Conservation (phyloP, 2,329 filamentous ascomycete species). For the Biscogniauxia sp. region DNA sequence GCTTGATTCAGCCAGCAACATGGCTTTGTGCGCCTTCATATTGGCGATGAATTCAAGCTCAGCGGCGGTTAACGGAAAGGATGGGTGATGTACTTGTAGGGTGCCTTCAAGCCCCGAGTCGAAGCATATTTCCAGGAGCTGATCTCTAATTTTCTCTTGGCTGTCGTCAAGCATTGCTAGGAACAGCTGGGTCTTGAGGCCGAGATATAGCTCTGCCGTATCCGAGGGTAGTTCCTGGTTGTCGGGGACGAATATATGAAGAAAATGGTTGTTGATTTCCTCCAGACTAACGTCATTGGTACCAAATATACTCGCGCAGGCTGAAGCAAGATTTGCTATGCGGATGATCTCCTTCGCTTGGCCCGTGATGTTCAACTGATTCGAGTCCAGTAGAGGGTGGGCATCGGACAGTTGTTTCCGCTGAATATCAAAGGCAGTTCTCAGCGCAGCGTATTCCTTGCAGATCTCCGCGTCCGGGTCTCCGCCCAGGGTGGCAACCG, state of each 20-base stretch:
- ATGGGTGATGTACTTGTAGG: constrained; percentile 28
- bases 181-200: constrained; percentile 34
- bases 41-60: constrained; percentile 30
- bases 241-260: constrained; percentile 31
- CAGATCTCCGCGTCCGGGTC: constrained; percentile 30
- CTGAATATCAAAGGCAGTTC: constrained; percentile 28
- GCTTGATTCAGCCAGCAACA: constrained; percentile 29
- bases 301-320: constrained; percentile 34
- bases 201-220: constrained; percentile 31
- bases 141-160: constrained; percentile 23
- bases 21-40: constrained; percentile 26
- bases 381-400: constrained; percentile 25
- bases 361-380: constrained; percentile 26
- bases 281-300: constrained; percentile 33
- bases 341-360: constrained; percentile 30
- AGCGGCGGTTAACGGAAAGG: constrained; percentile 19
- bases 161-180: constrained; percentile 31
- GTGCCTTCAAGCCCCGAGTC: constrained; percentile 25
- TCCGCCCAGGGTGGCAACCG: constrained; percentile 28
- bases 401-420: constrained; percentile 27
- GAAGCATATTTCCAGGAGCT: constrained; percentile 30
- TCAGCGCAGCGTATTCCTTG: constrained; percentile 30
- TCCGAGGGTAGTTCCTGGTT: constrained; percentile 27
- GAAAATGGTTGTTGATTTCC: constrained; percentile 32
- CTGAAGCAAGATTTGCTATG: constrained; percentile 32